Conservation (phyloP, 2,329 filamentous ascomycete genomes). For the Diaporthe ampelina region DNA sequence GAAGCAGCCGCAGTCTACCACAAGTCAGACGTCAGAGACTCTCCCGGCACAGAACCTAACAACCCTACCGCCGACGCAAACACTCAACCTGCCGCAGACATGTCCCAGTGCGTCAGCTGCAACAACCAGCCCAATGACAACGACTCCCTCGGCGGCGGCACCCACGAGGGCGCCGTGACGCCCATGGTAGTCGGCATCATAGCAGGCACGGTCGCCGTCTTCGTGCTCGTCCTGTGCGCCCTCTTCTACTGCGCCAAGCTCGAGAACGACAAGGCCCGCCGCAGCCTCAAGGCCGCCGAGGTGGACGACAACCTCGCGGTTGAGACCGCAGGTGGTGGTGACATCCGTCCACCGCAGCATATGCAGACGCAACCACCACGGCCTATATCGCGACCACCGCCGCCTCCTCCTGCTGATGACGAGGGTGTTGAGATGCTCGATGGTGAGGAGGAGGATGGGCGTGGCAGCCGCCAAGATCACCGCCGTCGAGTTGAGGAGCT, state of each 20-base stretch:
- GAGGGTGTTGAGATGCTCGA: background rate
- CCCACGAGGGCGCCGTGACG: conserved; percentile 38
- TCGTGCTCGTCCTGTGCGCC: conserved; percentile 38
- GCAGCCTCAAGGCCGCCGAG: conserved; percentile 19
- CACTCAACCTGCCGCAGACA: conserved; percentile 12
- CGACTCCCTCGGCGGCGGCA: conserved; percentile 39
- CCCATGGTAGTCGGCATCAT: conserved; percentile 41
- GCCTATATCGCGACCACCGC: background rate
- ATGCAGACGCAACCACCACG: background rate
- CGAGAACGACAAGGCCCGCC: conserved; percentile 37
- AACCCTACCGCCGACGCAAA: background rate
- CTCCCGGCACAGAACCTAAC: background rate
- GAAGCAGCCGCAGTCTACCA: too few species aligned
- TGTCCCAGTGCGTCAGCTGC: conserved; percentile 42
- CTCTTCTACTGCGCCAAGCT: conserved; percentile 43
- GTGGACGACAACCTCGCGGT: background rate
- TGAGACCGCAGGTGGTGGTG: background rate
- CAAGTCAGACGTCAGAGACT: background rate
- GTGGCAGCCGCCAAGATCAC: too few species aligned
- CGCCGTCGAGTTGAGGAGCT: background rate
- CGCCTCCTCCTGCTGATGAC: background rate
- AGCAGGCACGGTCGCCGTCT: conserved; percentile 38
- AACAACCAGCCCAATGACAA: conserved; percentile 40
- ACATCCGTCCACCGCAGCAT: background rate
- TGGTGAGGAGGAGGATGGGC: background rate